Evolutionary conservation across 2,329 filamentous ascomycete genomes (phyloP).

Genomic region (Ceratocystis alfenasii): DNA sequence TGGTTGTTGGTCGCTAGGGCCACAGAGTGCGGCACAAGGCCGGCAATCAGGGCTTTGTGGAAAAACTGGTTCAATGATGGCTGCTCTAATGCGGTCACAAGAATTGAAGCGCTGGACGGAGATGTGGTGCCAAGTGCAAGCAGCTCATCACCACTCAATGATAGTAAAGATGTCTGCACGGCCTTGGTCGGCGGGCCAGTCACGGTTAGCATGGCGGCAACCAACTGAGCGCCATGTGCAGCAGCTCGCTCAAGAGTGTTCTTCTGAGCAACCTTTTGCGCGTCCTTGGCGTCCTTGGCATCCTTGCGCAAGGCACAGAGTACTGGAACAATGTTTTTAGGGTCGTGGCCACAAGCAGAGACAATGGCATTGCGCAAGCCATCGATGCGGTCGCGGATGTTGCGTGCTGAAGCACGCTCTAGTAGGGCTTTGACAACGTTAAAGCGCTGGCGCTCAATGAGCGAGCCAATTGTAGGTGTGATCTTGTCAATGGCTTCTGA

Average conservation of each 20-base stretch:
- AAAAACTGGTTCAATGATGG: conserved; percentile 40
- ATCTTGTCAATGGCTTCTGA: conserved; percentile 60
- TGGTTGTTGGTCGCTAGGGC: conserved; percentile 39
- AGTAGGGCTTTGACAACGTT: conserved; percentile 71
- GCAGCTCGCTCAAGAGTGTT: conserved; percentile 18
- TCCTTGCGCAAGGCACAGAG: conserved; percentile 38
- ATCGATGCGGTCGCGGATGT: conserved; percentile 42
- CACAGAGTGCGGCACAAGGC: conserved; percentile 35
- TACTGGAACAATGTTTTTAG: conserved; percentile 38
- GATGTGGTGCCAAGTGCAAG: conserved; percentile 52
- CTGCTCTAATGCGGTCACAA: conserved; percentile 39
- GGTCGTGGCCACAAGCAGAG: conserved; percentile 37
- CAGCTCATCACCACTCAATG: conserved; percentile 43
- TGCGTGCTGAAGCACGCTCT: conserved; percentile 65
- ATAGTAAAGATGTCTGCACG: conserved; percentile 59
- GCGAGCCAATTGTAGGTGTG: conserved; percentile 55
- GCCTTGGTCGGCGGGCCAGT: conserved; percentile 56
- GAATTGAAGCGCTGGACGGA: conserved; percentile 37
- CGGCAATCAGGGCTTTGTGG: conserved; percentile 43
- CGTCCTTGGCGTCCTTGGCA: conserved; percentile 27
- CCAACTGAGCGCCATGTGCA: conserved; percentile 68
- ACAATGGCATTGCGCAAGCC: conserved; percentile 38
- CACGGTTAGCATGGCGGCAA: conserved; percentile 65
- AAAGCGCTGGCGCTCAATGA: conserved; percentile 65
- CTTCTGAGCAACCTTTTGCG: conserved; percentile 15